phyloP scores from a whole-genome alignment of 2,329 filamentous ascomycete species.

The Fusarium bactridioides region DNA sequence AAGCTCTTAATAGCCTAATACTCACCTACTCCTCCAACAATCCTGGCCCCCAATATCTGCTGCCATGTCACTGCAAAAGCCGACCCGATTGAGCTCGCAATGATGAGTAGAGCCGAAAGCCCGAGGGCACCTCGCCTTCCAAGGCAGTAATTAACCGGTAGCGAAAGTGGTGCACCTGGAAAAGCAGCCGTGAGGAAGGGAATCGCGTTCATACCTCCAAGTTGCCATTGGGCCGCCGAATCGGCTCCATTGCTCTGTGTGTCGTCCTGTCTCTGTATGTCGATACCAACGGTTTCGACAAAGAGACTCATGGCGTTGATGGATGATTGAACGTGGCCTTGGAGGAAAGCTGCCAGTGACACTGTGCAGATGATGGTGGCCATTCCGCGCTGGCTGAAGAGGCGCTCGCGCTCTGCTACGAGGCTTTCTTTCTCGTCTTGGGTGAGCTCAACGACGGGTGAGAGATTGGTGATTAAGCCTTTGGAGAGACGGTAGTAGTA shows the following conservation, averaged over 20 bases:
- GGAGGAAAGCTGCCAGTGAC: constrained; percentile 52
- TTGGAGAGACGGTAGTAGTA: constrained; percentile 19
- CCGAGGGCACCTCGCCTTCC: constrained; percentile 51
- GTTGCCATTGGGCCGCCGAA: constrained; percentile 21
- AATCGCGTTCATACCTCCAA: constrained; percentile 47
- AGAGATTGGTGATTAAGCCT: background rate
- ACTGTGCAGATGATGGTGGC: constrained; percentile 43
- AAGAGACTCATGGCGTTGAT: constrained; percentile 50
- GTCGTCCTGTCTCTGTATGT: background rate
- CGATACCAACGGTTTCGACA: constrained; percentile 20
- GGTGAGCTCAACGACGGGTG: background rate
- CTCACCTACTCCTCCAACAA: constrained; percentile 28
- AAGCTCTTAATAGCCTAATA: background rate
- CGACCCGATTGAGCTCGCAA: constrained; percentile 49
- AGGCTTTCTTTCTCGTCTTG: constrained; percentile 1
- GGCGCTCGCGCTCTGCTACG: constrained; percentile 42
- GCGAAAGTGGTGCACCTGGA: constrained; percentile 47
- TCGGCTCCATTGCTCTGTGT: background rate
- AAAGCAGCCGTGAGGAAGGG: constrained; percentile 49
- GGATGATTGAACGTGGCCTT: constrained; percentile 53
- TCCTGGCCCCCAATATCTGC: constrained; percentile 43
- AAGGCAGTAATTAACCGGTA: constrained; percentile 49
- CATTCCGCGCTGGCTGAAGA: constrained; percentile 33
- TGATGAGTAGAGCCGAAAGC: constrained; percentile 49
- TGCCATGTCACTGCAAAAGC: constrained; percentile 44